Conservation (phyloP, 371 early-diverging fungal genomes). For the Mortierella sp. region DNA sequence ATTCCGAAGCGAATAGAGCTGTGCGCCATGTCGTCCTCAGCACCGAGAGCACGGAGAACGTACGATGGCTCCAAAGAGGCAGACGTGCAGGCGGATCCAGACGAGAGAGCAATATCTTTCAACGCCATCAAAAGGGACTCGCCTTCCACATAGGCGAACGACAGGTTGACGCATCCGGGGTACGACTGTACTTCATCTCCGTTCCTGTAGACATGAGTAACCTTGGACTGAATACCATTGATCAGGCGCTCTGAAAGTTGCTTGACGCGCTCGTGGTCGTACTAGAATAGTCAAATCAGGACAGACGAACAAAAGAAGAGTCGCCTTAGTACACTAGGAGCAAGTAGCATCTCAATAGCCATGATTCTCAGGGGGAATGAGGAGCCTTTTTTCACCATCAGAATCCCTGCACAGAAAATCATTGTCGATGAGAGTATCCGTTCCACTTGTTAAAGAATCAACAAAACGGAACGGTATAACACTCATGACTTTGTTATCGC, state of each 20-base stretch:
- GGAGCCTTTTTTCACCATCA: constrained; percentile 59
- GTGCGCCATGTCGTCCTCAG: constrained; percentile 99
- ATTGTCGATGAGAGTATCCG: constrained; percentile 55
- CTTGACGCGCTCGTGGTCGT: constrained; percentile 85
- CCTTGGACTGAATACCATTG: constrained; percentile 81
- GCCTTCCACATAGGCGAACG: constrained; percentile 99
- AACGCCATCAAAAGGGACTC: constrained; percentile 99
- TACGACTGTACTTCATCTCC: constrained; percentile 89
- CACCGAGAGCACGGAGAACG: constrained; percentile 98
- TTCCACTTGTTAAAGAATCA: background rate
- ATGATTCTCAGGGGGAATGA: background rate
- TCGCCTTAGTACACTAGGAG: background rate
- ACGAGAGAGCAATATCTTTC: constrained; percentile 98
- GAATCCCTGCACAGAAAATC: constrained; percentile 80
- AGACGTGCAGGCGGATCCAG: constrained; percentile 99
- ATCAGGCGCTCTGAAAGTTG: constrained; percentile 86
- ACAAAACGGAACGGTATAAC: background rate
- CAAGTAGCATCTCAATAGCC: too few relatives aligned
- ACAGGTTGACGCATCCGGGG: constrained; percentile 98
- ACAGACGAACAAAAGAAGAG: background rate
- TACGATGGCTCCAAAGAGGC: constrained; percentile 99
- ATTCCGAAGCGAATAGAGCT: constrained; percentile 99
- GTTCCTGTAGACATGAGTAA: constrained; percentile 91
- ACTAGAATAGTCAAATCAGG: constrained; percentile 61
- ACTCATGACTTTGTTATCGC: constrained; percentile 38